These are phyloP conservation scores for Malassezia pachydermatis DNA, from an alignment of 1,284 basidiomycete species.

Conservation along the genomic window DNA sequence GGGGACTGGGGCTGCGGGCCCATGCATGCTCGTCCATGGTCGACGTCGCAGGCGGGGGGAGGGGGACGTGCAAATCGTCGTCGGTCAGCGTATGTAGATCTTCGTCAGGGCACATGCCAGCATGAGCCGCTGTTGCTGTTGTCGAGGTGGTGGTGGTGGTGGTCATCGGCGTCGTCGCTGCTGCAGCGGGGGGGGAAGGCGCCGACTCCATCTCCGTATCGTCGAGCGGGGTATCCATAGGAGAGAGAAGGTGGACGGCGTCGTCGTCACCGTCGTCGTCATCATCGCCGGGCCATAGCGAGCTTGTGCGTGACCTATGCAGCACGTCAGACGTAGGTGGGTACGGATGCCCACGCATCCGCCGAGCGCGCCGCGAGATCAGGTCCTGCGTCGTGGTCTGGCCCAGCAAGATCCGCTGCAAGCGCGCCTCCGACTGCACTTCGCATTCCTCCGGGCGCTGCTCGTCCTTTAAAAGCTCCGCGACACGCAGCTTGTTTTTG, in stretches of 20 bases:
- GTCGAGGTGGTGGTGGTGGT: not conserved
- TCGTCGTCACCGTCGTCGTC: too few relatives aligned
- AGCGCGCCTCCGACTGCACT: conserved; percentile 41
- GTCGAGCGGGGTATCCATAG: too few relatives aligned
- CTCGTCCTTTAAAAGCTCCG: conserved; percentile 38
- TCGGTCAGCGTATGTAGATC: not conserved
- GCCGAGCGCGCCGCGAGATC: conserved; percentile 5
- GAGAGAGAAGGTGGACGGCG: too few relatives aligned
- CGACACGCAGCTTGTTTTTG: conserved; percentile 30
- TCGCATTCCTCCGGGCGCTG: conserved; percentile 32
- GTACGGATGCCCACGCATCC: too few relatives aligned
- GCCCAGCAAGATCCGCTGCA: conserved; percentile 31
- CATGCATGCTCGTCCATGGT: not conserved
- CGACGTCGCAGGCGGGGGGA: not conserved
- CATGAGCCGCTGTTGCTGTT: not conserved
- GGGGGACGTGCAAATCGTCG: conserved; percentile 8
- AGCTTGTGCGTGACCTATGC: too few relatives aligned
- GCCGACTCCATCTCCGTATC: not conserved
- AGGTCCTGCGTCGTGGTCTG: not conserved
- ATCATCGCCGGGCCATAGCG: too few relatives aligned
- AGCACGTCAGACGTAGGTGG: too few relatives aligned
- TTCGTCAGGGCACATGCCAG: not conserved
- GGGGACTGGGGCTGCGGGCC: too few relatives aligned
- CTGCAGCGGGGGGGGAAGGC: not conserved
- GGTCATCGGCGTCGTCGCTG: not conserved